Evolutionary conservation across 768 basidiomycete genomes (phyloP).

Genomic region (Hericium coralloides): DNA sequence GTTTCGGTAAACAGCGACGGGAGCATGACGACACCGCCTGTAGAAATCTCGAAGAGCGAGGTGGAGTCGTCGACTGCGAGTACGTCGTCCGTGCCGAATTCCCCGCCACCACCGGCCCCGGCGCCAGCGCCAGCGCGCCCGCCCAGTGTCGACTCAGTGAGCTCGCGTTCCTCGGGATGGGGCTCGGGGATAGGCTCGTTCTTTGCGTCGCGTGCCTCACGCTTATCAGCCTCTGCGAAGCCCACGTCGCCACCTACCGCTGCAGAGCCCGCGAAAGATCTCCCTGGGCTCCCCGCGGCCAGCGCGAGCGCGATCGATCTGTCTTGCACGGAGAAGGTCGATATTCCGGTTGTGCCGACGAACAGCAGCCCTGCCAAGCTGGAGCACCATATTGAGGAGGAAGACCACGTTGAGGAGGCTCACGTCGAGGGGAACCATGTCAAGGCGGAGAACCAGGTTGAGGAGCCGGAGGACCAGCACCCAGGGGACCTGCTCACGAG

Average conservation of each 20-base stretch:
- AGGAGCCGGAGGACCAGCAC: background rate
- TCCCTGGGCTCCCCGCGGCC: background rate
- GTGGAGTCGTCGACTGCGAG: slow-evolving; percentile 8
- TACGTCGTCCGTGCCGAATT: slow-evolving; percentile 4
- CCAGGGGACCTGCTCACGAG: background rate
- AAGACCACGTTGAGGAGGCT: background rate
- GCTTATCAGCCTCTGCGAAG: slow-evolving; percentile 2
- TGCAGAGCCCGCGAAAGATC: background rate
- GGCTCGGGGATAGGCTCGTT: slow-evolving; percentile 14
- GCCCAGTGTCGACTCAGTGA: slow-evolving; percentile 4
- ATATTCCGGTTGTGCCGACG: background rate
- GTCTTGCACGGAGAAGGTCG: background rate
- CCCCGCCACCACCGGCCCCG: slow-evolving; percentile 4
- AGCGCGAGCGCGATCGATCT: background rate
- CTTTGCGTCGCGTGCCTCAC: slow-evolving; percentile 8
- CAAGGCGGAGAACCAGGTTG: background rate
- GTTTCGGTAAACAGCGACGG: slow-evolving; percentile 8
- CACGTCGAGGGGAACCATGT: background rate
- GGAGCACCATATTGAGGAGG: background rate
- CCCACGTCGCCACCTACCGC: slow-evolving; percentile 2
- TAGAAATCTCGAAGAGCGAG: slow-evolving; percentile 24
- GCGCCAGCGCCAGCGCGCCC: slow-evolving; percentile 1
- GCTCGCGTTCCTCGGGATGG: slow-evolving; percentile 1
- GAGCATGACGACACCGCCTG: slow-evolving; percentile 11
- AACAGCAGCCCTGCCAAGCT: background rate